Base-by-base conservation (phyloP, 805 yeast genomes). In the Ogataea dorogensis region DNA sequence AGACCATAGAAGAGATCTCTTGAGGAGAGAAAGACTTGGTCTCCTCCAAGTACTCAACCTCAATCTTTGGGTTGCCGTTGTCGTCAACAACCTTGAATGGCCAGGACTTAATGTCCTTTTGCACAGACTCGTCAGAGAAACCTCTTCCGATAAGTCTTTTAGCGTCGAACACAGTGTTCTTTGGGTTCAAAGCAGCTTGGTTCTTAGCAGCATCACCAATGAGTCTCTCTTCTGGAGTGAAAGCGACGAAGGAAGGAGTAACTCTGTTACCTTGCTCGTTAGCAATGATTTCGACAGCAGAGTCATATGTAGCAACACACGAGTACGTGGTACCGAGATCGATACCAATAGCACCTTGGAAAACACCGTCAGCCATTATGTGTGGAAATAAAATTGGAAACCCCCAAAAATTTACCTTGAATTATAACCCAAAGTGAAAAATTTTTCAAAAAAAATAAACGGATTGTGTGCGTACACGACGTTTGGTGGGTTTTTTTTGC, bases 331-430 rank as follows among this genome's bases (percentile, higher is more conserved):
- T 86, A 79, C 95, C 95, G 71, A 86, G 77, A 78, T 89, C 98
- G 81, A 91, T 91, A 83, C 98, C 98, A 68, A 87, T 85, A 72
- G 93, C 93, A 84, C 97, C 97, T 81, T 89, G 93, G 83, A 85
- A 88, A 76, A 88, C 93, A 83, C 96, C 96, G 79, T 88, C 96
- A 82, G 89, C 86, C 89, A 82, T 82, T 70, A 70, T 73, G 53
- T 40, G 32, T 36, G 41, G 38, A 33, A 16, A 34, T 38, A 31
- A 33, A 36, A 37, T 36, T 33, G 18, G 35, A 31, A 16, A 19
- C 17, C 27, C 35, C 40, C 26, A 19, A 36, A 36, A 36, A 11
- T 36, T 36, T 30, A 24, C 34, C 30, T 36, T 25, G 23, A 31
- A 25, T 11, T 28, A 34, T 33, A 17, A 28, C 27, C 36, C 28